Evolutionary conservation across 108 stramenopile genomes (phyloP), one percentile per base, ranked within the genome.

Genomic region (Skeletonema grethae): DNA sequence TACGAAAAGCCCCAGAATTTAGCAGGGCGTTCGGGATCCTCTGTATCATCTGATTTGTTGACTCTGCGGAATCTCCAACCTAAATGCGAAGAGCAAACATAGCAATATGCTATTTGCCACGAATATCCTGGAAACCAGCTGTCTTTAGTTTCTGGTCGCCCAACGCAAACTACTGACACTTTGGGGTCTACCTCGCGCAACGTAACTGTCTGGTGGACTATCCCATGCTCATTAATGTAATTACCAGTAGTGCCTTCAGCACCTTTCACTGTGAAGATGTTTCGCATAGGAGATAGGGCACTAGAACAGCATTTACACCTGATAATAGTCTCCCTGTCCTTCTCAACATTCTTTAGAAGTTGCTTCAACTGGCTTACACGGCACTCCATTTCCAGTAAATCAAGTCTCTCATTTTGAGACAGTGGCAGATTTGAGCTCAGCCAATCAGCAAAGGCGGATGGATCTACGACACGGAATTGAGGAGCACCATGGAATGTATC

Each of bases 191-290:
- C 79, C 6, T 81, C 30, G 41, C 90, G 83, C 36, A 92, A 53
- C 16, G 94, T 95, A 9, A 80, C 73, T 8, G 90, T 87, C 66
- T 92, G 90, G 62, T 95, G 94, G 67, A 92, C 88, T 28, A 84
- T 72, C 0, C 94, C 94, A 67, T 88, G 76, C 50, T 88, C 85
- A 76, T 95, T 95, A 12, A 95, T 90, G 65, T 95, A 95, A 30
- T 63, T 59, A 9, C 88, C 90, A 8, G 85, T 91, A 0, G 91
- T 88, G 7, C 94, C 91, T 28, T 91, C 91, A 7, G 90, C 87
- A 35, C 88, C 88, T 7, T 76, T 80, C 45, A 92, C 83, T 6
- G 89, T 73, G 75, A 95, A 92, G 7, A 95, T 66, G 43, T 79
- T 35, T 8, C 57, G 35, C 20, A 83, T 82, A 35, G 39, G 46